phyloP scores from a whole-genome alignment of 1,284 basidiomycete species.

The Macrocybe sp. region DNA sequence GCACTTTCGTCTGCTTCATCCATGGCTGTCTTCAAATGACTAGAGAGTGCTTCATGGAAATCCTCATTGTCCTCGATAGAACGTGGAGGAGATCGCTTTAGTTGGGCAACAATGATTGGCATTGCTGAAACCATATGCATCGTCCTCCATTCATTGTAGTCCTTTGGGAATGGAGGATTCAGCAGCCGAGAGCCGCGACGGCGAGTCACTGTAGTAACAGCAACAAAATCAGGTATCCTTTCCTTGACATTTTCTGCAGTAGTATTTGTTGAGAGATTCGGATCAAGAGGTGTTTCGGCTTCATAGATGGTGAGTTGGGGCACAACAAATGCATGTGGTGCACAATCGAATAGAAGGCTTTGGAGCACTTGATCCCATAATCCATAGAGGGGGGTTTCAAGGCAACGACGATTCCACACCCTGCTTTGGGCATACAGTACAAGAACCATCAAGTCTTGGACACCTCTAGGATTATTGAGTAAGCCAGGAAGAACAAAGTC shows the following conservation, averaged over 20 bases:
- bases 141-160: background rate
- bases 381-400: conserved; percentile 4
- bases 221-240: background rate
- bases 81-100: background rate
- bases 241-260: background rate
- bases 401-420: conserved; percentile 2
- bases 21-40: background rate
- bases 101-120: background rate
- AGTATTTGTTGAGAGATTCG: background rate
- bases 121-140: background rate
- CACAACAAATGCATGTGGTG: conserved; percentile 1
- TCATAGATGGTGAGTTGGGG: conserved; percentile 1
- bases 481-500: conserved; percentile 1
- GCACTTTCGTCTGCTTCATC: background rate
- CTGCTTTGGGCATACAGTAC: conserved; percentile 4
- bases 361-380: conserved; percentile 5
- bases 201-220: background rate
- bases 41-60: background rate
- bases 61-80: background rate
- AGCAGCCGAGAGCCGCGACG: background rate
- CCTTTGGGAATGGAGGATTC: background rate
- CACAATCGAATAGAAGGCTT: background rate
- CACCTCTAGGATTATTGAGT: background rate
- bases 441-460: conserved; percentile 1
- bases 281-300: background rate